Evolutionary conservation across 768 basidiomycete genomes (phyloP).

Genomic region (Leccinum sublutescens): DNA sequence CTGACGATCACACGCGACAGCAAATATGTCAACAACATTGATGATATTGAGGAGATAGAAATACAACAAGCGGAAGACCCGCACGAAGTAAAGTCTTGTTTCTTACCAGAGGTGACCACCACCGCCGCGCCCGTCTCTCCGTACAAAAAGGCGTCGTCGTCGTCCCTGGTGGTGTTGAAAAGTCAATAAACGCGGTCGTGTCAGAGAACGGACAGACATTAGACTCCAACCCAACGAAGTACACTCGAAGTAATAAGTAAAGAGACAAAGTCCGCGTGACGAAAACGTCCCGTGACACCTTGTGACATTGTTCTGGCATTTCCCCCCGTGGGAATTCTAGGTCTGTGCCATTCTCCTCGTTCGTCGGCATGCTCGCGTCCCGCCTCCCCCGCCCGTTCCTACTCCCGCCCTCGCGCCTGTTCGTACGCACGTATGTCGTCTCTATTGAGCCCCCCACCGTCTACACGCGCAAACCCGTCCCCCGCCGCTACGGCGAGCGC

Average conservation of each 20-base stretch:
- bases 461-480: slow-evolving; percentile 51
- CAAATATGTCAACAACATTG: slow-evolving; percentile 41
- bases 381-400: slow-evolving; percentile 1
- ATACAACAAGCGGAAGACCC: slow-evolving; percentile 31
- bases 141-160: slow-evolving; percentile 81
- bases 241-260: slow-evolving; percentile 16
- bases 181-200: slow-evolving; percentile 27
- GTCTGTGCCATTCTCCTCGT: too few relatives aligned
- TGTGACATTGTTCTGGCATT: slow-evolving; percentile 17
- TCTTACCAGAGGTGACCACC: slow-evolving; percentile 47
- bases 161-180: slow-evolving; percentile 48
- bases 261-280: slow-evolving; percentile 30
- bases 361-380: slow-evolving; percentile 11
- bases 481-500: slow-evolving; percentile 73
- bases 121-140: slow-evolving; percentile 47
- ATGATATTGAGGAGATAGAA: slow-evolving; percentile 34
- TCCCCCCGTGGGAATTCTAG: too few relatives aligned
- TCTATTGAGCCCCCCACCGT: slow-evolving; percentile 51
- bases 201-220: slow-evolving; percentile 29
- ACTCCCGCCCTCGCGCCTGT: neutral
- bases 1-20: slow-evolving; percentile 45
- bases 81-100: slow-evolving; percentile 20
- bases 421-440: slow-evolving; percentile 51
- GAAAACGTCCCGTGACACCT: slow-evolving; percentile 17
- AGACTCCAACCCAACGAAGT: slow-evolving; percentile 19